Percentiles rank a stretch among this genome's conserved stretches.
phyloP scores from a whole-genome alignment of 768 basidiomycete genomes.

The Austroboletus festivus region DNA sequence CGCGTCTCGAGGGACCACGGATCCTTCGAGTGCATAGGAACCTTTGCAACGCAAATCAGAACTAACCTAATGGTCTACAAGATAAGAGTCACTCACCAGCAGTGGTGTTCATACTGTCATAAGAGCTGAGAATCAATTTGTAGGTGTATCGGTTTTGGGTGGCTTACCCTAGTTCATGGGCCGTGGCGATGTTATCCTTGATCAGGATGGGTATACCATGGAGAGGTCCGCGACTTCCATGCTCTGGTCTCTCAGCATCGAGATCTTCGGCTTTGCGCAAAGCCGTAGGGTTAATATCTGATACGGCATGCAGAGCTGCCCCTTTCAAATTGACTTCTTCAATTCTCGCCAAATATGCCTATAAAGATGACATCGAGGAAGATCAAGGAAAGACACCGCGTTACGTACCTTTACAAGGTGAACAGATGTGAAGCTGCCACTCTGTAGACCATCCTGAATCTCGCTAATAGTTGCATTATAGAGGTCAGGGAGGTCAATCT shows the following conservation, averaged over 20 bases:
- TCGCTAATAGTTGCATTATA: slow-evolving; percentile 59
- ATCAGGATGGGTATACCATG: slow-evolving; percentile 60
- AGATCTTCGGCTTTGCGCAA: slow-evolving; percentile 48
- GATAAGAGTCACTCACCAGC: slow-evolving; percentile 37
- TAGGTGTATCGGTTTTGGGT: neutral
- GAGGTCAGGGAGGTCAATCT: slow-evolving; percentile 42
- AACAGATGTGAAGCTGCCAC: slow-evolving; percentile 51
- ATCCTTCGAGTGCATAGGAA: slow-evolving; percentile 38
- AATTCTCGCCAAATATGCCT: slow-evolving; percentile 68
- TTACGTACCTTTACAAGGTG: slow-evolving; percentile 57
- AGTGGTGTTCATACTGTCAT: slow-evolving; percentile 47
- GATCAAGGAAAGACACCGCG: too few relatives aligned
- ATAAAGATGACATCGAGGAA: neutral
- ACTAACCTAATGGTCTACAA: neutral
- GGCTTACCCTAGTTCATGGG: slow-evolving; percentile 24
- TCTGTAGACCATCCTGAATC: slow-evolving; percentile 50
- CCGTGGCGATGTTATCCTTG: slow-evolving; percentile 45
- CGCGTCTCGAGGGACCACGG: slow-evolving; percentile 36
- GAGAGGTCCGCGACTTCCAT: slow-evolving; percentile 43
- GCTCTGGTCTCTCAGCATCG: slow-evolving; percentile 49
- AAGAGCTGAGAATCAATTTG: neutral
- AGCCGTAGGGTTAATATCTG: slow-evolving; percentile 56
- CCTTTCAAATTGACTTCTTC: slow-evolving; percentile 67
- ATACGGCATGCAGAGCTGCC: slow-evolving; percentile 52
- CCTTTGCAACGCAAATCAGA: slow-evolving; percentile 20